These are phyloP conservation scores for Blumeria hordei DNA, from an alignment of 2,329 filamentous ascomycete species.

Conservation along the genomic window DNA sequence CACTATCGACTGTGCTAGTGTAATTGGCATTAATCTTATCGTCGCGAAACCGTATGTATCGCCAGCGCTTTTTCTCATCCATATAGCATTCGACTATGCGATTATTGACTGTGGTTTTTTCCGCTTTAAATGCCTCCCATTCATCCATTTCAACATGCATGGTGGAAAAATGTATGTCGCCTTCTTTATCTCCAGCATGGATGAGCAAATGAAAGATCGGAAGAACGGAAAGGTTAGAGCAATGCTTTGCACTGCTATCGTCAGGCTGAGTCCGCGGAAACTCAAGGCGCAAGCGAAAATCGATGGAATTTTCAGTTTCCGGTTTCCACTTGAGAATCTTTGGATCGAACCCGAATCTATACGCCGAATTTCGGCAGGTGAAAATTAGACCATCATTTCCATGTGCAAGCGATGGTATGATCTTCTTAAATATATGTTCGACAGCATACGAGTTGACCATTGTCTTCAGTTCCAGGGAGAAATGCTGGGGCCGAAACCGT, in stretches of 20 bases:
- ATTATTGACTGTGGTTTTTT: slow-evolving; percentile 53
- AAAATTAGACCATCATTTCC: slow-evolving; percentile 96
- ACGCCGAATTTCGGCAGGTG: slow-evolving; percentile 76
- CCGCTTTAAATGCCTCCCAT: slow-evolving; percentile 58
- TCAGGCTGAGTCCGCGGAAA: slow-evolving; percentile 50
- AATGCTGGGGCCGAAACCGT: slow-evolving; percentile 46
- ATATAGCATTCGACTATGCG: slow-evolving; percentile 77
- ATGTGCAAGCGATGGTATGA: slow-evolving; percentile 64
- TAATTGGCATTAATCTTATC: slow-evolving; percentile 88
- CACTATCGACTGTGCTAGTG: slow-evolving; percentile 57
- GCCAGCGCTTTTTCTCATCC: slow-evolving; percentile 56
- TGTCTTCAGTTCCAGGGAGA: slow-evolving; percentile 65
- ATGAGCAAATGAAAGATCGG: slow-evolving; percentile 50
- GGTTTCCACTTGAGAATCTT: slow-evolving; percentile 98
- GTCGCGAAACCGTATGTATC: slow-evolving; percentile 71
- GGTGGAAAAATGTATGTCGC: slow-evolving; percentile 30
- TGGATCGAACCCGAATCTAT: slow-evolving; percentile 72
- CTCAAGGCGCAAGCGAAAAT: slow-evolving; percentile 58
- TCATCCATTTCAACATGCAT: slow-evolving; percentile 50
- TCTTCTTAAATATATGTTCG: slow-evolving; percentile 73
- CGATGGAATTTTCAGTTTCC: slow-evolving; percentile 80
- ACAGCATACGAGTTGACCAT: slow-evolving; percentile 79
- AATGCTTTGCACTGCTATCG: slow-evolving; percentile 34
- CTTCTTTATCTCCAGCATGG: slow-evolving; percentile 33
- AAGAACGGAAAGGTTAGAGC: slow-evolving; percentile 55